Percentiles rank a stretch among this genome's conserved stretches.
Evolutionary conservation across 1,284 basidiomycete genomes (phyloP).

Genomic region (Meripilus lineatus): DNA sequence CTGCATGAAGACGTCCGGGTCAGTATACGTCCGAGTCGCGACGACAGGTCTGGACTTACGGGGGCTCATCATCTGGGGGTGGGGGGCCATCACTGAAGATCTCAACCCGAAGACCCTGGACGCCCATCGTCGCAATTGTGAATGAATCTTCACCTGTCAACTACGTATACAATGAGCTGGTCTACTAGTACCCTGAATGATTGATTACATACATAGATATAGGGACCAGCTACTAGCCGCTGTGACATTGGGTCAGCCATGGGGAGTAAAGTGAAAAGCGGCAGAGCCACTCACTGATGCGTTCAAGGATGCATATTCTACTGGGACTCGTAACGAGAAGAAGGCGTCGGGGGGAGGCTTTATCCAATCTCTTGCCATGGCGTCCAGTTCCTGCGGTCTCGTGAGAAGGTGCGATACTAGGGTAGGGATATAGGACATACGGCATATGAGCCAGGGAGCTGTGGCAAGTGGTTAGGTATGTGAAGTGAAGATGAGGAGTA

Average conservation of each 20-base stretch:
- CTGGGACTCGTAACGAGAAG: slow-evolving; percentile 70
- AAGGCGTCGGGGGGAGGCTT: slow-evolving; percentile 73
- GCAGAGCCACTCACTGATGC: slow-evolving; percentile 60
- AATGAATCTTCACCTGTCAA: slow-evolving; percentile 77
- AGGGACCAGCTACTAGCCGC: slow-evolving; percentile 72
- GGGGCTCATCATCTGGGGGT: slow-evolving; percentile 67
- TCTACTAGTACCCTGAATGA: slow-evolving; percentile 9
- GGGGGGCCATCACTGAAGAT: slow-evolving; percentile 77
- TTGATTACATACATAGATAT: slow-evolving; percentile 55
- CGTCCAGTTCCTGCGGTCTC: slow-evolving; percentile 63
- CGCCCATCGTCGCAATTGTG: slow-evolving; percentile 74
- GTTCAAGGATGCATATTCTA: slow-evolving; percentile 77
- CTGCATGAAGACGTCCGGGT: slow-evolving; percentile 29
- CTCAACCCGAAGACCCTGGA: slow-evolving; percentile 74
- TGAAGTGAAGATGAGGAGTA: slow-evolving; percentile 9
- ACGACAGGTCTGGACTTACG: slow-evolving; percentile 47
- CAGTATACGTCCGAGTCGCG: not conserved
- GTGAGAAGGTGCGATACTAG: slow-evolving; percentile 6
- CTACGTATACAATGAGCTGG: slow-evolving; percentile 30
- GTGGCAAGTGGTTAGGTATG: slow-evolving; percentile 9
- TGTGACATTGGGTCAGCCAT: slow-evolving; percentile 26
- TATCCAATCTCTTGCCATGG: slow-evolving; percentile 74
- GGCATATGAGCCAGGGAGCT: slow-evolving; percentile 61
- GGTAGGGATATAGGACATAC: slow-evolving; percentile 33
- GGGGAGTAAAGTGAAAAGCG: slow-evolving; percentile 8